Conservation (phyloP, 73 alveolate species). For the Paramecium caudatum region DNA sequence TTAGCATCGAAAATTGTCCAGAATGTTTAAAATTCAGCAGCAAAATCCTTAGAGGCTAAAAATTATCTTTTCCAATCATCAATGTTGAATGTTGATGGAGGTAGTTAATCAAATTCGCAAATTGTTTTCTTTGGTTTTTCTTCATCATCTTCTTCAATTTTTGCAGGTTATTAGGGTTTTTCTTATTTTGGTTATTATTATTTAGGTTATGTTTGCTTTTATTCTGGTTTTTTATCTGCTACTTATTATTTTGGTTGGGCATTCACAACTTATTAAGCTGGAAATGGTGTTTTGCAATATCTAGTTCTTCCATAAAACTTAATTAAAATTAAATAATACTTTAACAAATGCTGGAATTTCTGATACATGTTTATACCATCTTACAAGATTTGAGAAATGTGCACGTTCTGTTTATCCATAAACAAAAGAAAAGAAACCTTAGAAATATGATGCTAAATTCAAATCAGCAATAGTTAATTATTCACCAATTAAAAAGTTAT, state of each 20-base stretch:
- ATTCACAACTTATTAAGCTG: constrained; percentile 58
- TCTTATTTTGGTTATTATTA: not conserved
- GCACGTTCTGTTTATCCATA: constrained; percentile 84
- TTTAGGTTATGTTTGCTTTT: not conserved
- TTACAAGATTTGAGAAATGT: constrained; percentile 81
- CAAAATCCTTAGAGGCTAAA: constrained; percentile 85
- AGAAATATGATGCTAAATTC: constrained; percentile 80
- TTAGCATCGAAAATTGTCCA: constrained; percentile 83
- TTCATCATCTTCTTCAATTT: constrained; percentile 9
- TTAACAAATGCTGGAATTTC: constrained; percentile 80
- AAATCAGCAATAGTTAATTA: constrained; percentile 95
- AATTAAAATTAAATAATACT: not conserved
- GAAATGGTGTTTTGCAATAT: constrained; percentile 79
- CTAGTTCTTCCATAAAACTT: constrained; percentile 82
- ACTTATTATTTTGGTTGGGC: not conserved
- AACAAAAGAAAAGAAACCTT: constrained; percentile 80
- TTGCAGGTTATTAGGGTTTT: not conserved
- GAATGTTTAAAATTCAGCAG: constrained; percentile 84
- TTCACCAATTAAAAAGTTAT: constrained; percentile 90
- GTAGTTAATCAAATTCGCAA: constrained; percentile 80
- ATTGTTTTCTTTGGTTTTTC: constrained; percentile 69
- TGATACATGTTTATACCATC: constrained; percentile 83
- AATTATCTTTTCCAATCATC: constrained; percentile 90
- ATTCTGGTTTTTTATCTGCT: not conserved
- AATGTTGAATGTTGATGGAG: constrained; percentile 85